phyloP scores from a whole-genome alignment of 75 land plant genomes.

The Chamaecyparis obtusa region DNA sequence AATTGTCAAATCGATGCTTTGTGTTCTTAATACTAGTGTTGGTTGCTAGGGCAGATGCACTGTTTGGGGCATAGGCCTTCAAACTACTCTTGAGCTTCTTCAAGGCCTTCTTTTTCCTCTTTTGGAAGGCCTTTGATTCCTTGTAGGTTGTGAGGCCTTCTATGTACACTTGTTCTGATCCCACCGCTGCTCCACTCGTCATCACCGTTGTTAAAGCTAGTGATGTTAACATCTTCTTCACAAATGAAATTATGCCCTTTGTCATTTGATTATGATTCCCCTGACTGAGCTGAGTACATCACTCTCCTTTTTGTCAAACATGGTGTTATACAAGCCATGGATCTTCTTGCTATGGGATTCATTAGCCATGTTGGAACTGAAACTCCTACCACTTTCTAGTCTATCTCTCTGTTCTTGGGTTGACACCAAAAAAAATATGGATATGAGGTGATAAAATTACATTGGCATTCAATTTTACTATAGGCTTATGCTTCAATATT shows the following conservation, averaged over 20 bases:
- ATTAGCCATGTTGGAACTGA: background rate
- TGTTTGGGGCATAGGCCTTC: slow-evolving; percentile 69
- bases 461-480: too few relatives aligned
- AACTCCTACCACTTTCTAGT: background rate
- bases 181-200: slow-evolving; percentile 44
- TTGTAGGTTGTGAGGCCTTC: slow-evolving; percentile 88
- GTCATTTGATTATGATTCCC: background rate
- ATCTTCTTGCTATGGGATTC: background rate
- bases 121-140: slow-evolving; percentile 88
- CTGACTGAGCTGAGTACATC: background rate
- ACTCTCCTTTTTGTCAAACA: background rate
- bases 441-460: too few relatives aligned
- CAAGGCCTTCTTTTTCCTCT: slow-evolving; percentile 82
- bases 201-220: slow-evolving; percentile 66
- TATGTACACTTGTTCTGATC: slow-evolving; percentile 70
- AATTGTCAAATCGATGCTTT: slow-evolving; percentile 74
- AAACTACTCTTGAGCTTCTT: slow-evolving; percentile 74
- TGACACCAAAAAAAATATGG: too few relatives aligned
- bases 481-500: too few relatives aligned
- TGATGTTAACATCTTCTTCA: slow-evolving; percentile 75
- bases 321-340: background rate
- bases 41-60: slow-evolving; percentile 91
- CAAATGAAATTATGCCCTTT: slow-evolving; percentile 12
- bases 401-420: too few relatives aligned
- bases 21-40: slow-evolving; percentile 93